Base-by-base conservation (phyloP, 352 stramenopile species). In the Globisporangium recalcitrans region DNA sequence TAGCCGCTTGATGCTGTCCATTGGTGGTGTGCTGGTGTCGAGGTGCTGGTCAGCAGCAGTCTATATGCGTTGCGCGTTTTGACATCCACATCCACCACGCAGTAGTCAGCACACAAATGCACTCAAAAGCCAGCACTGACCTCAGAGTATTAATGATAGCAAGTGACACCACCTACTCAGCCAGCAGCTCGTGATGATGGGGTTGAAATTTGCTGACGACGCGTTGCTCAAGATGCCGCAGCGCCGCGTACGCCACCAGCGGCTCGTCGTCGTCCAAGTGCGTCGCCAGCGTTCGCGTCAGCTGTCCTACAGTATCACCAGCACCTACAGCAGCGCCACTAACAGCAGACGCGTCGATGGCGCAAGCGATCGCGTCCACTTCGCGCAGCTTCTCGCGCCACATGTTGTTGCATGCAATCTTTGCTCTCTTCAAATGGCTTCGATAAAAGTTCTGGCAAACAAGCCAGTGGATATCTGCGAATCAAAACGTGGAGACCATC, bases 231-330 rank as follows among this genome's bases (percentile, higher is more conserved):
- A 90, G 62, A 32, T 63, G 58, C 57, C 78, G 67, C 64, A 85
- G 71, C 13, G 74, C 77, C 11, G 69, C 31, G 64, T 74, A 88
- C 10, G 64, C 75, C 19, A 80, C 58, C 26, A 87, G 29, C 47
- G 77, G 63, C 38, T 90, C 78, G 0, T 48, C 52, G 14, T 71
- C 55, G 0, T 74, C 66, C 29, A 81, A 16, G 10, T 70, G 61
- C 6, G 16, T 44, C 4, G 71, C 27, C n/a, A 87, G 13, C 26
- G 60, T 1, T 22, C 38, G 48, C 16, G 34, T 40, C 49, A 16
- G 11, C 57, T 11, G 44, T 22, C 22, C 24, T 26, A 7, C 48
- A 9, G 2, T 1, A 16, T 4, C 26, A 24, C 8, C 13, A 32
- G 22, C 3, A 27, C 27, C 11, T 5, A 24, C 16, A n/a, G 6